phyloP scores from a whole-genome alignment of 75 land plant species.

The Chamaecyparis obtusa region DNA sequence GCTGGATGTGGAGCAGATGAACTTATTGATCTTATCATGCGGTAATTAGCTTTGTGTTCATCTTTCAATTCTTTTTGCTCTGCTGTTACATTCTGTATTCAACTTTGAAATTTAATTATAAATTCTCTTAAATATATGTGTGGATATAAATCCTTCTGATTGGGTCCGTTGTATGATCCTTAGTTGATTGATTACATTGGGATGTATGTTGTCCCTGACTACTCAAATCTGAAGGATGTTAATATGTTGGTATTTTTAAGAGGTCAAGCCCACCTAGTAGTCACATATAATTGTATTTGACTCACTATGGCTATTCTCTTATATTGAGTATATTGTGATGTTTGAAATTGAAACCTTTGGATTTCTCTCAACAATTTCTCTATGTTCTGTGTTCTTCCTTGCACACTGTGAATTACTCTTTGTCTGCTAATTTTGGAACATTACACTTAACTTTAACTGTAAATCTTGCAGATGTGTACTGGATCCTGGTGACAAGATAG shows the following conservation, averaged over 20 bases:
- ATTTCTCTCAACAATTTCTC: neutral
- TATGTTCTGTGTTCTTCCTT: neutral
- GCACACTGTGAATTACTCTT: neutral
- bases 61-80: neutral
- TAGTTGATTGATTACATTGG: neutral
- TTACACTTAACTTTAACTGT: neutral
- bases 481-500: conserved; percentile 92
- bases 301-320: too few relatives aligned
- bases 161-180: too few relatives aligned
- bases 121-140: too few relatives aligned
- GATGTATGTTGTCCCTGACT: neutral
- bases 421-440: neutral
- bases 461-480: conserved; percentile 78
- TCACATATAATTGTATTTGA: too few relatives aligned
- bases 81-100: neutral
- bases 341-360: neutral
- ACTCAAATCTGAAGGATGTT: neutral
- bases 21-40: conserved; percentile 97
- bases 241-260: too few relatives aligned
- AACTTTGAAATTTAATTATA: too few relatives aligned
- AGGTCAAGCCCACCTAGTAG: too few relatives aligned
- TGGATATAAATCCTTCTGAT: too few relatives aligned
- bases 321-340: too few relatives aligned
- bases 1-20: conserved; percentile 24
- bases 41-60: conserved; percentile 36